Base-by-base conservation (phyloP, 352 stramenopile species). In the Blastocystis sp. region DNA sequence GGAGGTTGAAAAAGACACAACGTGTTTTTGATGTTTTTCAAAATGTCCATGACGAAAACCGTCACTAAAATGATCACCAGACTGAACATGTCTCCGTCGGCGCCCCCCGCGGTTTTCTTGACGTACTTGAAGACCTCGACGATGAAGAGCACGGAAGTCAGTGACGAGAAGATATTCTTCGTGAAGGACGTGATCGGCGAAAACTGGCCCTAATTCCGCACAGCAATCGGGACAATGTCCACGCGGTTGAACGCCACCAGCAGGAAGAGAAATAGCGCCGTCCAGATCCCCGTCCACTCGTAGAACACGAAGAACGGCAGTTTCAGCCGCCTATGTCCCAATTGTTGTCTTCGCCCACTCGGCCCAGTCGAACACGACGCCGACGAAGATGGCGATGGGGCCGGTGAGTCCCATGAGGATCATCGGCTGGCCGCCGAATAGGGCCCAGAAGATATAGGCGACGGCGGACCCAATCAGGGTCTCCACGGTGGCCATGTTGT, bases 261-360 rank as follows among this genome's bases (percentile, higher is more conserved):
- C 7, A 78, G 51, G 18, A 78, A 46, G 16, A 78, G 38, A 40
- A 78, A 46, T 16, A 78, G 38, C 6, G 67, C 8, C 21, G 67
- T 46, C 67, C 67, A 78, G 38, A 78, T 78, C 42, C 67, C 67
- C n/a, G 49, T 46, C 67, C 67, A 78, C 38, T 78, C 67, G 38
- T 78, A 78, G 0, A 78, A 32, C n/a, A 78, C 67, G 38, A 78
- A 78, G 38, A 78, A 78, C 11, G 67, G 67, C 14, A 78, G 67
- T 56, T 29, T 34, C 18, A 78, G 36, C 18, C 67, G 46, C 34
- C 67, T 78, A 78, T 4, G n/a, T 9, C 16, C n/a, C 7, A 78
- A 9, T 14, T 4, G 29, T 16, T n/a, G 34, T 78, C 42, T 7
- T 32, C n/a, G 3, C 8, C 61, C 21, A 78, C 67, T 44, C n/a